phyloP scores from a whole-genome alignment of 2,329 filamentous ascomycete species.

The Rasamsonia emersonii region DNA sequence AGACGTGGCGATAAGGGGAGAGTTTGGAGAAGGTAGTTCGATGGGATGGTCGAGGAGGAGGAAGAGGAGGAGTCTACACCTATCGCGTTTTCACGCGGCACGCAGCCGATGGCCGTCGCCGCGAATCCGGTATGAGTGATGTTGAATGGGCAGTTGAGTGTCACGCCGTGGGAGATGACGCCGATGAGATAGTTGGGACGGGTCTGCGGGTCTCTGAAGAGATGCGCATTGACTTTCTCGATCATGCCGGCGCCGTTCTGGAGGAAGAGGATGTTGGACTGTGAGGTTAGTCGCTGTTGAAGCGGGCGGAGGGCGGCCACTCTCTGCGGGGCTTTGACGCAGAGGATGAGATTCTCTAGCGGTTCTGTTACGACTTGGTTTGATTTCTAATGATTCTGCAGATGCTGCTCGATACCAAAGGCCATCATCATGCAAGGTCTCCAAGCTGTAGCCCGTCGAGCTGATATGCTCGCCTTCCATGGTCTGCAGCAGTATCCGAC shows the following conservation, averaged over 20 bases:
- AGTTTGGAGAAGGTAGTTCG: conserved; percentile 6
- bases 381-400: background rate
- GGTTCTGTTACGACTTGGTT: conserved; percentile 23
- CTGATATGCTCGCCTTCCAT: too few relatives aligned
- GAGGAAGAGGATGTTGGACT: conserved; percentile 63
- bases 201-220: conserved; percentile 55
- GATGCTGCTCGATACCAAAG: conserved; percentile 6
- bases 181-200: conserved; percentile 68
- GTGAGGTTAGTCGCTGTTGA: conserved; percentile 49
- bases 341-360: conserved; percentile 62
- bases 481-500: too few relatives aligned
- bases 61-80: background rate
- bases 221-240: conserved; percentile 58
- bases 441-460: too few relatives aligned
- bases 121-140: conserved; percentile 47
- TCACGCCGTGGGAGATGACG: conserved; percentile 48
- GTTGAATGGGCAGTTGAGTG: conserved; percentile 37
- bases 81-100: conserved; percentile 24
- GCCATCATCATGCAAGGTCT: conserved; percentile 1
- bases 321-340: conserved; percentile 61
- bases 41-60: background rate
- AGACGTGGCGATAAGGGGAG: conserved; percentile 6
- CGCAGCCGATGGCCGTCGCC: conserved; percentile 43
- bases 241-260: conserved; percentile 69
- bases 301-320: conserved; percentile 53